Evolutionary conservation across 352 stramenopile species (phyloP).

Genomic region (Globisporangium paroecandrum): DNA sequence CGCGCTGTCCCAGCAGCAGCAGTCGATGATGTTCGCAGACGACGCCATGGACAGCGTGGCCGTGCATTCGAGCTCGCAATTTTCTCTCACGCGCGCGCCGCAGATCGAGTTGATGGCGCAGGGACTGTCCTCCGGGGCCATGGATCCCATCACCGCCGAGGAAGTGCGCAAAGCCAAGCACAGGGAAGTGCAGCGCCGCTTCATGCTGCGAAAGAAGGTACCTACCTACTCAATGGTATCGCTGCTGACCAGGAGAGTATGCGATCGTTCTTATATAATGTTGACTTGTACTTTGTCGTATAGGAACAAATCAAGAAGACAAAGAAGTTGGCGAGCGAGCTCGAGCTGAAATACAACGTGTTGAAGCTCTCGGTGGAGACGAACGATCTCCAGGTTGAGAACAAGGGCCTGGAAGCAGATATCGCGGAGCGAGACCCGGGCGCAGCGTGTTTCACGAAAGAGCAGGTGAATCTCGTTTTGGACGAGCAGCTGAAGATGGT

Average conservation of each 20-base stretch:
- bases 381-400: slow-evolving; percentile 24
- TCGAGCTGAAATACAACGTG: slow-evolving; percentile 30
- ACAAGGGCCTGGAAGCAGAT: slow-evolving; percentile 20
- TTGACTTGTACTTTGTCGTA: not conserved
- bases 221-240: not conserved
- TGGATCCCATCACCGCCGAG: not conserved
- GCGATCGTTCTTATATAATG: not conserved
- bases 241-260: not conserved
- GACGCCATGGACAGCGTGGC: not conserved
- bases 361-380: slow-evolving; percentile 24
- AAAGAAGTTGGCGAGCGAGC: slow-evolving; percentile 23
- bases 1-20: not conserved
- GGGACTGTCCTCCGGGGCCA: not conserved
- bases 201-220: slow-evolving; percentile 44
- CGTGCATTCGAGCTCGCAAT: not conserved
- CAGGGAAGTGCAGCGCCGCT: slow-evolving; percentile 39
- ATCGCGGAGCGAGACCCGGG: not conserved
- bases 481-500: slow-evolving; percentile 18
- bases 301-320: slow-evolving; percentile 29
- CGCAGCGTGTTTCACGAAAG: slow-evolving; percentile 8
- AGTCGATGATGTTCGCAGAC: not conserved
- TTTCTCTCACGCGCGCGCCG: not conserved
- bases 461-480: slow-evolving; percentile 27
- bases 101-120: slow-evolving; percentile 2
- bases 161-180: slow-evolving; percentile 39